These are phyloP conservation scores for Crithidia bombi DNA, from an alignment of 208 protist genomes.

Conservation along the genomic window DNA sequence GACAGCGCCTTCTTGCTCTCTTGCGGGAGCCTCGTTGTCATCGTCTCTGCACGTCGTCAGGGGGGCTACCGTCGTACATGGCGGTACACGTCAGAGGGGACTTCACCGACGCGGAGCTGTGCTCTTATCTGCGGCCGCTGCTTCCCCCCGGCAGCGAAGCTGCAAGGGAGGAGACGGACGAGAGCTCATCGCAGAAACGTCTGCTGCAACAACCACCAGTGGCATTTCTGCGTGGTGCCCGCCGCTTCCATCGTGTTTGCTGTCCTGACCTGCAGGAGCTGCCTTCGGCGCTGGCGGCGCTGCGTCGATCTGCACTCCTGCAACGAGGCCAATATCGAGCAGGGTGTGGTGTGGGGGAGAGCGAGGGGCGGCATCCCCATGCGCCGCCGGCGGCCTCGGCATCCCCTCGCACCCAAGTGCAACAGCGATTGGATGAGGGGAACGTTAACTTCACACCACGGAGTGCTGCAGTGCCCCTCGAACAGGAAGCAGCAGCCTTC, in stretches of 20 bases:
- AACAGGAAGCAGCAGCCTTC: conserved; percentile 29
- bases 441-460: no score
- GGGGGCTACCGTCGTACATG: conserved; percentile 30
- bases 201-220: conserved; percentile 21
- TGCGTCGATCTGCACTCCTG: conserved; percentile 23
- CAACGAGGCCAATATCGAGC: background rate
- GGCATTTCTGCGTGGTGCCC: conserved; percentile 47
- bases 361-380: background rate
- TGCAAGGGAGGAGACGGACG: background rate
- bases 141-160: background rate
- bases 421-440: no score
- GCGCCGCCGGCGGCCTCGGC: no score
- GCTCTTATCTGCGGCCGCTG: background rate
- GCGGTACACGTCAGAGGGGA: conserved; percentile 33
- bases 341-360: no score
- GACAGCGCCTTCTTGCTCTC: conserved; percentile 13
- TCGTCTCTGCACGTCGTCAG: background rate
- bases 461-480: background rate
- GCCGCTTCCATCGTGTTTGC: conserved; percentile 54
- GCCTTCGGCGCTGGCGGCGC: conserved; percentile 37
- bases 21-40: conserved; percentile 3
- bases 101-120: conserved; percentile 11
- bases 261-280: conserved; percentile 29
- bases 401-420: no score
- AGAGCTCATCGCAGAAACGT: no score